phyloP scores from a whole-genome alignment of 139 green algal species.

The Volvox reticuliferus region DNA sequence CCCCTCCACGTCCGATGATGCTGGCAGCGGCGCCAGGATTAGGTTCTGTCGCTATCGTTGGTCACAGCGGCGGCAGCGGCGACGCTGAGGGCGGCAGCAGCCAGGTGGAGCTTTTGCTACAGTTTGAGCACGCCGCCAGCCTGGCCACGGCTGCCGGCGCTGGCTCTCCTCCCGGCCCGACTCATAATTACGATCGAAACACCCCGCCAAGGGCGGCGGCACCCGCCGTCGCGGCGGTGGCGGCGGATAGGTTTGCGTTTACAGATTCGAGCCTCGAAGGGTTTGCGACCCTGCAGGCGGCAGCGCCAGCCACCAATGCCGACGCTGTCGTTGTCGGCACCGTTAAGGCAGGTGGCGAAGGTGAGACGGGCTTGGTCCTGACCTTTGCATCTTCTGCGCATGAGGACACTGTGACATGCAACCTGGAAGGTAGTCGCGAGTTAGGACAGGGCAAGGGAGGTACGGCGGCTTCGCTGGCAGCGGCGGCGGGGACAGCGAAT shows the following conservation, averaged over 20 bases:
- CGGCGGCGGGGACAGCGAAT: too few relatives aligned
- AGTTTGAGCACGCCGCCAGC: neutral
- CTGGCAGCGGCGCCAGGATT: neutral
- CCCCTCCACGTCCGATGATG: neutral
- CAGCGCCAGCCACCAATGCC: neutral
- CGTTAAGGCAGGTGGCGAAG: neutral
- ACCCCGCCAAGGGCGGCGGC: neutral
- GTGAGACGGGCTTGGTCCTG: neutral
- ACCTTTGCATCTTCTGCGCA: neutral
- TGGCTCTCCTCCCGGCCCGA: neutral
- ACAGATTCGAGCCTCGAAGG: neutral
- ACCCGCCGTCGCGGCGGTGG: neutral
- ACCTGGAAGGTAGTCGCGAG: too few relatives aligned
- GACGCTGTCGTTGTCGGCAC: neutral
- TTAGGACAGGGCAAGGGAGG: too few relatives aligned
- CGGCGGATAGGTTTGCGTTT: neutral
- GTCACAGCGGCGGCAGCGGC: conserved; percentile 2
- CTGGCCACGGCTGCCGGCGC: neutral
- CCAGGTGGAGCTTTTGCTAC: conserved; percentile 31
- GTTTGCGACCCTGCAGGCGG: neutral
- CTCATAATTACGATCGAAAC: too few relatives aligned
- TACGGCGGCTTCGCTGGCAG: too few relatives aligned
- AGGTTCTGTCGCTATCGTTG: neutral
- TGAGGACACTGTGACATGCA: too few relatives aligned
- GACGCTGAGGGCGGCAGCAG: neutral